Evolutionary conservation across 768 basidiomycete species (phyloP), one percentile per base, ranked within the genome.

Genomic region (Lentinula sp.): DNA sequence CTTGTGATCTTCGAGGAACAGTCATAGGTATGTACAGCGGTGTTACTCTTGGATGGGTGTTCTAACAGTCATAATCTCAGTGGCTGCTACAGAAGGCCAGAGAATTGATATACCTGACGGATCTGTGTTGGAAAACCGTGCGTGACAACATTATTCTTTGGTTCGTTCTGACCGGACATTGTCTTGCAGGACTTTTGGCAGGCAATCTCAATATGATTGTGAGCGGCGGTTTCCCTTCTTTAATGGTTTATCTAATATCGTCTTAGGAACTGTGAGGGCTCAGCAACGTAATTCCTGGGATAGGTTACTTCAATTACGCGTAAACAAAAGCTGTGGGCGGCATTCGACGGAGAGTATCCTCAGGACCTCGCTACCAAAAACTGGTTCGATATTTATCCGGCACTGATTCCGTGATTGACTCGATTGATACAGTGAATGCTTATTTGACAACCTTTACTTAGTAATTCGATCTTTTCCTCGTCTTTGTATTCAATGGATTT

Each of bases 201-300:
- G 91, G 93, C 63, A 93, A 90, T 75, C 74, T 94, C 71, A 88
- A 84, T 69, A 89, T 93, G 85, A 93, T 87, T 70, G 86, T 81
- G 66, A 61, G 78, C 71, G 11, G 18, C 31, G 6, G 13, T 15
- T n/a, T 43, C n/a, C 7, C 16, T 43, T n/a, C n/a, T 0, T 43
- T 4, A 2, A 2, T 7, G 0, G 16, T 43, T 7, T 43, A 3
- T 15, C 0, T 43, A 43, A 15, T 43, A 28, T 28, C 28, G 28
- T 28, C 28, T 28, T 39, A 39, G 37, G 37, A 39, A 39, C 37
- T 39, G 13, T 39, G 13, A 39, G 28, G 28, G 28, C 28, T 3
- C 28, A 28, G 3, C 28, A 28, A 28, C 28, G 28, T 28, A 28
- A 28, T 28, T 28, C 28, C 28, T 28, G 28, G 28, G 28, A 28